Conservation (phyloP, 129 eudicot species). For the Chrysanthemum seticuspe region DNA sequence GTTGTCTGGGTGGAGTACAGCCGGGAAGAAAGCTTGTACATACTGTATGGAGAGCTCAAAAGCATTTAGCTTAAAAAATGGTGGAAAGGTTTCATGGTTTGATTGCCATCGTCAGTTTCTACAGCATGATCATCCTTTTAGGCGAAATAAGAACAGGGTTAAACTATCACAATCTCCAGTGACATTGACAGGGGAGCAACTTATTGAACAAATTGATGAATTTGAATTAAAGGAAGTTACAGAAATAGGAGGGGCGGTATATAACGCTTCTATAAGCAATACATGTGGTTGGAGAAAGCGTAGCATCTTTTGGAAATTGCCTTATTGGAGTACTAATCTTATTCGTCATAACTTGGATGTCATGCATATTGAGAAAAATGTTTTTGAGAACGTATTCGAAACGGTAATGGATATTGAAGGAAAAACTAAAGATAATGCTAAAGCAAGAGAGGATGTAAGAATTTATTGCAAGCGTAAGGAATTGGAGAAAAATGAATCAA, state of each 20-base stretch:
- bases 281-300: not conserved
- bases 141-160: not conserved
- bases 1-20: not conserved
- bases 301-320: slow-evolving; percentile 10
- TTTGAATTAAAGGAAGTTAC: not conserved
- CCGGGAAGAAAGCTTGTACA: not conserved
- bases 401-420: slow-evolving; percentile 21
- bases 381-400: slow-evolving; percentile 2
- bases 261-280: no score
- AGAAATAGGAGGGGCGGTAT: not conserved
- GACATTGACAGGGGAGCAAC: not conserved
- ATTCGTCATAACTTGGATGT: slow-evolving; percentile 30
- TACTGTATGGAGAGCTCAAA: slow-evolving; percentile 5
- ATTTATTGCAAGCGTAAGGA: slow-evolving; percentile 5
- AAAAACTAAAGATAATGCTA: slow-evolving; percentile 27
- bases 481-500: not conserved
- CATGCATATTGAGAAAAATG: slow-evolving; percentile 30
- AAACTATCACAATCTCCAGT: not conserved
- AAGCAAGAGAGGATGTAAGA: slow-evolving; percentile 7
- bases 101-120: slow-evolving; percentile 28
- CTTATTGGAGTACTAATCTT: slow-evolving; percentile 18
- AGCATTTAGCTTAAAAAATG: not conserved
- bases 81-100: slow-evolving; percentile 13
- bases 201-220: slow-evolving; percentile 5
- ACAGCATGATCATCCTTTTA: not conserved